A percentile compares a stretch with the other conserved stretches of the same genome.
phyloP scores from a whole-genome alignment of 768 basidiomycete genomes.

The Mycena latifolia region DNA sequence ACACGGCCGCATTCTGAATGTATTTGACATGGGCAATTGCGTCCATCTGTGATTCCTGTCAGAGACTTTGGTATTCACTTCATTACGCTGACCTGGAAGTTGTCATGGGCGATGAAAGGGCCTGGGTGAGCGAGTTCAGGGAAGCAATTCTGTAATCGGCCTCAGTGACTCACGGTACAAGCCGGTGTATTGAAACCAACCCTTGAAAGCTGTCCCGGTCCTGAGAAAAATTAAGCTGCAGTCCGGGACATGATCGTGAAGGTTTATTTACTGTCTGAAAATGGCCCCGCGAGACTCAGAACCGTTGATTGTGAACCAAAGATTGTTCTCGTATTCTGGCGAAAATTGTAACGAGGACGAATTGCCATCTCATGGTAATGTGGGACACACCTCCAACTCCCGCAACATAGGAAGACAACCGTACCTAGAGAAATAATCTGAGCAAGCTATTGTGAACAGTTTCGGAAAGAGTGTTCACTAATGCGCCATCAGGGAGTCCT shows the following conservation, averaged over 20 bases:
- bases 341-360: conserved; percentile 1
- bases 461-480: conserved; percentile 4
- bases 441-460: conserved; percentile 5
- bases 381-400: conserved; percentile 17
- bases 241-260: not conserved
- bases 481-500: conserved; percentile 20
- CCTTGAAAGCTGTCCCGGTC: conserved; percentile 24
- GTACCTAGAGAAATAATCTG: conserved; percentile 14
- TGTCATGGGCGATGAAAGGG: conserved; percentile 4
- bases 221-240: not conserved
- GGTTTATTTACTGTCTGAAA: conserved; percentile 11
- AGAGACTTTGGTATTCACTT: conserved; percentile 4
- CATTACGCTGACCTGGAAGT: conserved; percentile 7
- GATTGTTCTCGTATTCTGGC: conserved; percentile 18
- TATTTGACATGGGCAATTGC: conserved; percentile 15
- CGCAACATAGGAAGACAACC: conserved; percentile 19
- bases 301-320: conserved; percentile 12
- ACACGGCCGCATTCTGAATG: conserved; percentile 23
- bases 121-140: conserved; percentile 5
- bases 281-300: conserved; percentile 1
- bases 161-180: conserved; percentile 19
- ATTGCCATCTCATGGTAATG: not conserved
- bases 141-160: conserved; percentile 1
- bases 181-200: conserved; percentile 21
- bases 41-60: conserved; percentile 5